A percentile compares a stretch with the other conserved stretches of the same genome.
phyloP scores from a whole-genome alignment of 2,329 filamentous ascomycete genomes.

The Paracorniculantispora psalliotae region DNA sequence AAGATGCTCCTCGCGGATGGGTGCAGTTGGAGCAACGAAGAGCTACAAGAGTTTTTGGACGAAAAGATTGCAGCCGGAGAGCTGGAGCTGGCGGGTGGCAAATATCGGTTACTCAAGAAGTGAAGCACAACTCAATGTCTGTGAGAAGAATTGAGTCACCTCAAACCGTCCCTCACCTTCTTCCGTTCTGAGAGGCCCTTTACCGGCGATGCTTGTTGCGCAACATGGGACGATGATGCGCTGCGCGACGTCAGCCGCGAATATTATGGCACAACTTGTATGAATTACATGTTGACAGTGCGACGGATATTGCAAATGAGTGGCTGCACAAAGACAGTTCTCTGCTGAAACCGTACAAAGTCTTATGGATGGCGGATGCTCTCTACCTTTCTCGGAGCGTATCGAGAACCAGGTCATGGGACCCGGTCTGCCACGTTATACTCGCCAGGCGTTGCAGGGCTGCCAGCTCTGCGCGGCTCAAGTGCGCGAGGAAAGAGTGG shows the following conservation, averaged over 20 bases:
- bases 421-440: neutral
- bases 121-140: constrained; percentile 27
- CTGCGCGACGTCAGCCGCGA: constrained; percentile 12
- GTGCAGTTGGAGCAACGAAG: constrained; percentile 85
- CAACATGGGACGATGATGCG: constrained; percentile 5
- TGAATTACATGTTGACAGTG: neutral
- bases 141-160: neutral
- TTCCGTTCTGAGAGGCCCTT: neutral
- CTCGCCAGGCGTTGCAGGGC: neutral
- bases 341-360: neutral
- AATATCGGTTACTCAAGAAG: constrained; percentile 62
- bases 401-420: neutral
- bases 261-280: neutral
- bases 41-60: constrained; percentile 73
- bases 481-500: neutral
- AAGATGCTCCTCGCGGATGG: constrained; percentile 85
- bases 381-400: neutral
- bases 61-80: constrained; percentile 70
- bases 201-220: neutral
- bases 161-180: neutral
- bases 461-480: neutral
- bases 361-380: neutral
- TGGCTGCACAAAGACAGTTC: neutral
- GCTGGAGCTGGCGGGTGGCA: constrained; percentile 64
- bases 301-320: neutral